Base-by-base conservation (phyloP, 1,139 yeast species). In the Candida labiduridarum region DNA sequence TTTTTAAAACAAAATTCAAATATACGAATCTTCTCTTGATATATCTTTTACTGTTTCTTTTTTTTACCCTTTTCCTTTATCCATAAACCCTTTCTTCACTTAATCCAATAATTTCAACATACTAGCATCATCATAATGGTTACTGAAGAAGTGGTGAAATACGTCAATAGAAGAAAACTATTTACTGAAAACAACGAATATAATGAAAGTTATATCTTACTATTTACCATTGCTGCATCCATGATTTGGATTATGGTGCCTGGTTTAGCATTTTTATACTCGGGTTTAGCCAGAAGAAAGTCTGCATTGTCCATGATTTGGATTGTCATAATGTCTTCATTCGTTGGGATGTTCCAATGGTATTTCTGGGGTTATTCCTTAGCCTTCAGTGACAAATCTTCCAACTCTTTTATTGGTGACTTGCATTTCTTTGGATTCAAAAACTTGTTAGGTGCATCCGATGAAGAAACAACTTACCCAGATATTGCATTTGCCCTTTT, bases 341-440 rank as follows among this genome's bases (percentile, higher is more conserved):
- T 87, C 57, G 84, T 92, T n/a, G 92, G 90, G 2, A 76, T 84
- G 49, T 82, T 90, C 64, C 97, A 90, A 66, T 94, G 98, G 98
- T 94, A 91, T 68, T 90, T 94, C 64, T 94, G 98, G 98, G 98
- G 98, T 22, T 94, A 89, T 66, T 89, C 97, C 0, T 72, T 94
- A 45, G 96, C 98, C 2, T 91, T 94, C 62, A 84, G 94, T 0
- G 63, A 77, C 14, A 81, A 87, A 0, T 90, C 96, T 2, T 71
- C 85, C 38, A 90, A 91, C 67, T 84, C 86, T 41, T 94, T 84
- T 65, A 92, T 94, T 59, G 99, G 99, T 4, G 85, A 92, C 66
- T 71, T 94, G 59, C 84, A 84, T 60, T 79, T 84, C 47, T 89
- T 92, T 66, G 98, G 97, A 4, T 83, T 90, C 63, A 80, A 86